Base-by-base conservation (phyloP, 1,284 basidiomycete genomes). In the Coniferiporia weirii region DNA sequence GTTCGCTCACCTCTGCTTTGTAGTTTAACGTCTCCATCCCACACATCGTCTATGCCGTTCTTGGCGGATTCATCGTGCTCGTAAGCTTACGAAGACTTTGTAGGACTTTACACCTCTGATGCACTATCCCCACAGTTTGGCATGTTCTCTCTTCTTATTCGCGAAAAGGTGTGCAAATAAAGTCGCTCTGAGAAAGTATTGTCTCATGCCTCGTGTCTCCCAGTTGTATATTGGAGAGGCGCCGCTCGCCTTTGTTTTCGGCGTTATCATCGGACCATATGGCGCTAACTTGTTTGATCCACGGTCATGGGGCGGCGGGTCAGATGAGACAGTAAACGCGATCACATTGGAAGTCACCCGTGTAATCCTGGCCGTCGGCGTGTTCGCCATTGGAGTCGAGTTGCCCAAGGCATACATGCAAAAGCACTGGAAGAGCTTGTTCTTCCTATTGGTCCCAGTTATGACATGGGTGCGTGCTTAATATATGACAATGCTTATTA, bases 341-440 rank as follows among this genome's bases (percentile, higher is more conserved):
- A 91, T 96, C 63, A 93, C 87, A 0, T 77, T 94, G 62, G 97
- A 99, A 73, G 80, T 99, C 66, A 95, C 94, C 19, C 83, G 96
- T n/a, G 88, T 99, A 59, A 92, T 98, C 58, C 87, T 99, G 52
- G 96, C 96, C 5, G 91, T 99, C 59, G 95, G 95, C 44, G 96
- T 99, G 3, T 99, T 99, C 72, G 95, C 96, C 9, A 93, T 99
- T 62, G 97, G 97, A 2, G 97, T 99, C 44, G 93, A 97, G 69
- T 76, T 97, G 68, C 95, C 95, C 27, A 95, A 95, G 74, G 88
- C 89, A 38, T 98, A 98, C 73, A 90, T 98, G 80, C 78, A 81
- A 48, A 81, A 84, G 20, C 96, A 99, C 69, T 98, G 95, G 95
- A 85, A 82, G 66, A 92, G 91, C 61, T 71, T 99, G 2, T 80